These are phyloP conservation scores for Aspergillus ochraceus DNA, from an alignment of 2,329 filamentous ascomycete species.

Conservation along the genomic window DNA sequence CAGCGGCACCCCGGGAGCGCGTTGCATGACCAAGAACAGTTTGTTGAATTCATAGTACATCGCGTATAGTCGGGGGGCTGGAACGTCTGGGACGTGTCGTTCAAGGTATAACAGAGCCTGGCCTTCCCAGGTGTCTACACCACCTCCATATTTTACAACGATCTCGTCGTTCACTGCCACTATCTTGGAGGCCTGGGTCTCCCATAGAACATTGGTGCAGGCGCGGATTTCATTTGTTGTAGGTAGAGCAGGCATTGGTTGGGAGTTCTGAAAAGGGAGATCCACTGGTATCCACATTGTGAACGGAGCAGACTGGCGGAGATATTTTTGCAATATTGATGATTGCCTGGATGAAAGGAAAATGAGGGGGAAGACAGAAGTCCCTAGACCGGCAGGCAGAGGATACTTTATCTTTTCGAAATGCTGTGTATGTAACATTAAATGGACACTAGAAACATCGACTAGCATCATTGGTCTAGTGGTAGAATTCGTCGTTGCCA, in stretches of 20 bases:
- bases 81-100: constrained; percentile 26
- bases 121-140: constrained; percentile 9
- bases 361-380: neutral
- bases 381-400: no score
- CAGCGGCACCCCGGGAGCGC: constrained; percentile 21
- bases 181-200: constrained; percentile 22
- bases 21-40: constrained; percentile 30
- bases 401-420: no score
- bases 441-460: no score
- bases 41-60: constrained; percentile 27
- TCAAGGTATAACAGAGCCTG: constrained; percentile 23
- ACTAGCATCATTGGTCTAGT: constrained; percentile 42
- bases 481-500: constrained; percentile 46
- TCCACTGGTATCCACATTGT: constrained; percentile 27
- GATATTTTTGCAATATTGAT: neutral
- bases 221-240: constrained; percentile 27
- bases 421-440: no score
- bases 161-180: constrained; percentile 27
- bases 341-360: neutral
- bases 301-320: constrained; percentile 4
- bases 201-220: constrained; percentile 27
- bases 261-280: constrained; percentile 24
- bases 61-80: constrained; percentile 31
- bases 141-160: constrained; percentile 26
- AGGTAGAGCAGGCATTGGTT: constrained; percentile 21